These are phyloP conservation scores for Euptelea pleiosperma DNA, from an alignment of 164 flowering plant species.

Conservation along the genomic window DNA sequence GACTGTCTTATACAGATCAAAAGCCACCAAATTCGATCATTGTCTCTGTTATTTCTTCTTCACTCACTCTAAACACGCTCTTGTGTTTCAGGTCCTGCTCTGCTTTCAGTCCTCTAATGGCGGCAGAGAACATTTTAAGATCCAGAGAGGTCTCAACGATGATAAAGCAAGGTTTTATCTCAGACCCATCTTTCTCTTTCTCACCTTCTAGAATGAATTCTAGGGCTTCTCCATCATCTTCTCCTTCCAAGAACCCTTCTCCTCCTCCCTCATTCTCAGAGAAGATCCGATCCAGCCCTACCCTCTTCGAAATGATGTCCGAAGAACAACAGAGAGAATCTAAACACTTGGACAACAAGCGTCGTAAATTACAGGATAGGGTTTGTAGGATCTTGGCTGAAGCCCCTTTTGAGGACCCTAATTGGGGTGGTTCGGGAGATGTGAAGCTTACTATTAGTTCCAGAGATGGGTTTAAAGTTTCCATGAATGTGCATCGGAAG, in stretches of 20 bases:
- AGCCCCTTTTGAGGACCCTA: conserved; percentile 35
- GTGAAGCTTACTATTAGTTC: conserved; percentile 69
- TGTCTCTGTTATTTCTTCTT: too few species aligned
- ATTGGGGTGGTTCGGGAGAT: conserved; percentile 43
- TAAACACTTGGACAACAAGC: conserved; percentile 22
- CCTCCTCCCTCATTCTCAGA: conserved; percentile 23
- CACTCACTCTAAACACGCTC: too few species aligned
- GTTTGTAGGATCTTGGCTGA: conserved; percentile 43
- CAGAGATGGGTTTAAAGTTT: conserved; percentile 50
- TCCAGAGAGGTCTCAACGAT: conserved; percentile 48
- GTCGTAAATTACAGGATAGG: conserved; percentile 35
- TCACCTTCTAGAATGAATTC: conserved; percentile 32
- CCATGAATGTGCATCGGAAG: conserved; percentile 67
- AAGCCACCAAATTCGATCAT: too few species aligned
- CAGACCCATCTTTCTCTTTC: conserved; percentile 49
- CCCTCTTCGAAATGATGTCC: conserved; percentile 81
- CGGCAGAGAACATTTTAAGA: conserved; percentile 10
- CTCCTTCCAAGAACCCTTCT: conserved; percentile 33
- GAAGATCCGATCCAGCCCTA: conserved; percentile 32
- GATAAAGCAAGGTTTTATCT: conserved; percentile 86
- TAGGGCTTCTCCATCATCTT: conserved; percentile 24
- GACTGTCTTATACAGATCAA: too few species aligned
- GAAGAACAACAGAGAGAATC: conserved; percentile 48
- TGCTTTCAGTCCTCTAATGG: conserved; percentile 14
- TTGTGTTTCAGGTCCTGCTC: too few species aligned